Base-by-base conservation (phyloP, 768 basidiomycete genomes). In the Podaxis sp. region DNA sequence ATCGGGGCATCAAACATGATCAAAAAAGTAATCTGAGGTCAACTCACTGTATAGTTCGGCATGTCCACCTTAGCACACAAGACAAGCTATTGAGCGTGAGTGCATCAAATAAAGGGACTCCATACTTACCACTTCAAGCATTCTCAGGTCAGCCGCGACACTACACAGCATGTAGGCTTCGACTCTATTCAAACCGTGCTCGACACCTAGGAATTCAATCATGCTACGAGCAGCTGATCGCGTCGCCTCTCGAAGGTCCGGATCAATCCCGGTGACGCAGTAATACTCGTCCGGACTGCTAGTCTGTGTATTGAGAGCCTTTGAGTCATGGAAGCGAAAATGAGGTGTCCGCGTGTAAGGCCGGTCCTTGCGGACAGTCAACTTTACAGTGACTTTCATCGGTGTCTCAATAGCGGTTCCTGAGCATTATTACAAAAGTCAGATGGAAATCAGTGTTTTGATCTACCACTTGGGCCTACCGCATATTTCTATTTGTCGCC, bases 401-500 rank as follows among this genome's bases (percentile, higher is more conserved):
- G 85, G 80, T 5, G 86, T 86, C 68, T 87, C 86, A 53, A 87
- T 86, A 2, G 86, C 86, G 6, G 83, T 84, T 25, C 86, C 86
- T 85, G 63, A 8, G 19, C 4, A 59, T 15, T 43, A 57, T 38
- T 6, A n/a, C 43, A 25, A 15, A n/a, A 24, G 33, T 25, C 19
- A 40, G 25, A 29, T 24, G 47, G 49, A 15, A 11, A 27, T 36
- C 17, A 36, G 9, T 43, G 29, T 29, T 29, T 47, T 22, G 29
- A 40, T 6, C 15, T 46, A n/a, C 27, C 3, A 37, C 17, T 4
- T 29, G 25, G 50, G 71, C 81, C 40, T 69, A 85, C 85, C 85
- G 64, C 84, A 86, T 47, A 86, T 84, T 77, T 87, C 85, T 87
- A 65, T 33, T 11, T 7, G 3, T 36, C 4, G 3, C 49, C 22